Conservation (phyloP, 163 green algal genomes). For the Scenedesmus sp. region DNA sequence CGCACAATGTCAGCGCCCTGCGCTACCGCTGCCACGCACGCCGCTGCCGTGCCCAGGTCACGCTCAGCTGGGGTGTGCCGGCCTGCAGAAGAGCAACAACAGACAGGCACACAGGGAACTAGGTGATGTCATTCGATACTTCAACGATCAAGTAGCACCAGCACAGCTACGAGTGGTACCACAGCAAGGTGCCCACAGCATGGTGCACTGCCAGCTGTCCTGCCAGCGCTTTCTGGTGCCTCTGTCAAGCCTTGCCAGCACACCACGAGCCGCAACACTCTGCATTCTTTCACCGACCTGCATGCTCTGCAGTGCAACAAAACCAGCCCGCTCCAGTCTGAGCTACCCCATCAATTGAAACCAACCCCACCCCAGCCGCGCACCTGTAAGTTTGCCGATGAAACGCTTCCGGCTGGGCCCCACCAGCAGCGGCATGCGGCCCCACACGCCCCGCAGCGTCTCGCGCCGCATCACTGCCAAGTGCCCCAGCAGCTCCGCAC, state of each 20-base stretch:
- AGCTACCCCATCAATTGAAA: not conserved
- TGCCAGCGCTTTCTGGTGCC: too few species aligned
- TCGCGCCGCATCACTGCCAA: conserved; percentile 64
- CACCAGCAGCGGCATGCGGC: conserved; percentile 79
- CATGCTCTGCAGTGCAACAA: not conserved
- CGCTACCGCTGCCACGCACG: conserved; percentile 72
- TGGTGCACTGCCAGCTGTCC: too few species aligned
- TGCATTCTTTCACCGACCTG: too few species aligned
- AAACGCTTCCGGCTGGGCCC: conserved; percentile 91
- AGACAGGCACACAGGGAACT: not conserved
- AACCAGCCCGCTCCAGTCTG: too few species aligned
- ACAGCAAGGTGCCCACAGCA: too few species aligned
- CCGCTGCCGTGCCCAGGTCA: conserved; percentile 84
- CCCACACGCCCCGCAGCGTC: conserved; percentile 66
- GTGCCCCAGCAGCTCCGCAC: conserved; percentile 77
- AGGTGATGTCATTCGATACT: not conserved
- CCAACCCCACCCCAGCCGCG: not conserved
- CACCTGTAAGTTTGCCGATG: conserved; percentile 59
- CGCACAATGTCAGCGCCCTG: conserved; percentile 86
- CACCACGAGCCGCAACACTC: too few species aligned
- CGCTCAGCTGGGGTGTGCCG: conserved; percentile 66
- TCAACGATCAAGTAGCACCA: not conserved
- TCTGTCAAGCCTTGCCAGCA: too few species aligned
- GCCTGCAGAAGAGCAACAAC: conserved; percentile 58
- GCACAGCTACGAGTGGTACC: not conserved